Evolutionary conservation across 352 stramenopile species (phyloP), one percentile per base, ranked within the genome.

Genomic region (Globisporangium spinosum): DNA sequence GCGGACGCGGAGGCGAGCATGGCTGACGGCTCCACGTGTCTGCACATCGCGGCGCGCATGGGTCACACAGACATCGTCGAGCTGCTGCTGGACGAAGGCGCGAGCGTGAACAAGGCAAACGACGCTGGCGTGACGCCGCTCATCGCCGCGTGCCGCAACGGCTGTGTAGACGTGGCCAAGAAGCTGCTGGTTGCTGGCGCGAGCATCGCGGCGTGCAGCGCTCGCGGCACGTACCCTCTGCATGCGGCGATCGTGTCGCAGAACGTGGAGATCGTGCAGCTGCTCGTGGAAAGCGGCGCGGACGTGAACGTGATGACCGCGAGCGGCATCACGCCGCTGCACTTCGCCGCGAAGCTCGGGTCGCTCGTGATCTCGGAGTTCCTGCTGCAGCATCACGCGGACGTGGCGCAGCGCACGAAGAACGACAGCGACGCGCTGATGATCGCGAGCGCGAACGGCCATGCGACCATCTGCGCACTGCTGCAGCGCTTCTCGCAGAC

Each of bases 341-440:
- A 91, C 62, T 92, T 92, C 55, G 84, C 83, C 1, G 86, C 82
- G 67, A 89, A 90, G 53, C 68, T 91, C 45, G 84, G 83, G 2
- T 83, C 76, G 5, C 35, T 89, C 12, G 79, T 76, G 49, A 82
- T 91, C 34, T 82, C 79, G 6, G 77, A 90, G 70, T 83, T 86
- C 35, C 61, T 94, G 58, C 60, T 94, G 49, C 75, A 79, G n/a
- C 78, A 90, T 68, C 62, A 87, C 56, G 85, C 83, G 0, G 80
- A 92, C 67, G 80, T 78, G 0, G 72, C 84, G 65, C 86, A 87
- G 62, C 79, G 80, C 67, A 91, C 85, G 66, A 89, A 87, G 70
- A 89, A 87, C 70, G 82, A 89, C 69, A 93, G 83, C 68, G 82
- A 93, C 55, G 83, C 82, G 2, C 75, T 91, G 59, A 85, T 87